Evolutionary conservation across 1,284 basidiomycete species (phyloP).

Genomic region (Vanrija sp.): DNA sequence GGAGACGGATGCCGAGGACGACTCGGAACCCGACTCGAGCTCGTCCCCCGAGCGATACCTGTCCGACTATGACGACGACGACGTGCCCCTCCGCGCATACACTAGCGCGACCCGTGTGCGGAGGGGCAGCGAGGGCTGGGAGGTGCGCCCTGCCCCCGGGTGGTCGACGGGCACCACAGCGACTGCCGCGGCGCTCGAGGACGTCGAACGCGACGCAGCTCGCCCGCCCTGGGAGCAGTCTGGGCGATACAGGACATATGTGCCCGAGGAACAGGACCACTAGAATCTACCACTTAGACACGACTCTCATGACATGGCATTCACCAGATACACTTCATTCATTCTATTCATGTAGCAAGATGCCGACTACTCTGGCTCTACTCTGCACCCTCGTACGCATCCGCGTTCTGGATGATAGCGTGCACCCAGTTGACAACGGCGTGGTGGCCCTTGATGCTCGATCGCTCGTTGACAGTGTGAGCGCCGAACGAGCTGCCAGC

Average conservation of each 20-base stretch:
- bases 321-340: too few relatives aligned
- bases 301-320: too few relatives aligned
- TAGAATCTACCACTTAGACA: not conserved
- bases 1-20: slow-evolving; percentile 22
- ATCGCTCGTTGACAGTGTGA: slow-evolving; percentile 47
- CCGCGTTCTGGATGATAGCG: slow-evolving; percentile 45
- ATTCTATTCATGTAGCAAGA: too few relatives aligned
- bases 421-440: slow-evolving; percentile 43
- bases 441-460: slow-evolving; percentile 32
- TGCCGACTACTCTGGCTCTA: slow-evolving; percentile 4
- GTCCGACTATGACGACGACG: slow-evolving; percentile 50
- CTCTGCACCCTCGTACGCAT: slow-evolving; percentile 40
- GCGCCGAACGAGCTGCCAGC: slow-evolving; percentile 10
- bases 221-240: not conserved
- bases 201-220: not conserved
- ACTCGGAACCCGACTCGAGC: slow-evolving; percentile 19
- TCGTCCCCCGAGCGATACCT: slow-evolving; percentile 43
- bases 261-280: not conserved
- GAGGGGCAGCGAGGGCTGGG: slow-evolving; percentile 72
- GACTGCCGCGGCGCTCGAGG: not conserved
- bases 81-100: slow-evolving; percentile 19
- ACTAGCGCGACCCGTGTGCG: slow-evolving; percentile 48
- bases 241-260: not conserved
- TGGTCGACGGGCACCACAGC: too few relatives aligned
- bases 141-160: slow-evolving; percentile 52